Conservation (phyloP, 1,284 basidiomycete species). For the Caloboletus firmus region DNA sequence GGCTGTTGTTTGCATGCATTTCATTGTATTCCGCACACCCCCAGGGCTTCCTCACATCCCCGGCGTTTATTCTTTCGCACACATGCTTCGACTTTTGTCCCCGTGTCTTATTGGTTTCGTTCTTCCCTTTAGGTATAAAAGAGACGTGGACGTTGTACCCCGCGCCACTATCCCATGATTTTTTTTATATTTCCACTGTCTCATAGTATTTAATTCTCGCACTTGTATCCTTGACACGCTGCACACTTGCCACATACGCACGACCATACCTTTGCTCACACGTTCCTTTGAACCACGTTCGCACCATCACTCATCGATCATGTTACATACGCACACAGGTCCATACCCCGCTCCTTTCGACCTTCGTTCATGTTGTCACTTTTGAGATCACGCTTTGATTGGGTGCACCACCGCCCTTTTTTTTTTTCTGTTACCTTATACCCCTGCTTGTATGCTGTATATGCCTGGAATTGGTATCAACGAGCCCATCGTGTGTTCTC, state of each 20-base stretch:
- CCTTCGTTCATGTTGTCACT: slow-evolving; percentile 3
- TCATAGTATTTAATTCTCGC: slow-evolving; percentile 33
- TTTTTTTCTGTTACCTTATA: neutral
- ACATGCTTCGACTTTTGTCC: slow-evolving; percentile 5
- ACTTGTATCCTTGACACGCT: slow-evolving; percentile 26
- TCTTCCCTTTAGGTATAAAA: slow-evolving; percentile 4
- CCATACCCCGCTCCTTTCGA: neutral
- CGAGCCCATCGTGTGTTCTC: neutral
- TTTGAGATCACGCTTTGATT: neutral
- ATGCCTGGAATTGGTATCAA: neutral
- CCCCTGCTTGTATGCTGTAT: slow-evolving; percentile 6
- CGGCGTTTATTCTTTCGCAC: slow-evolving; percentile 4
- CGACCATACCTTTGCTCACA: slow-evolving; percentile 1
- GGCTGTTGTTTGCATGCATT: slow-evolving; percentile 22
- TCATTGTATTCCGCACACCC: slow-evolving; percentile 19
- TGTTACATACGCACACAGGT: slow-evolving; percentile 6
- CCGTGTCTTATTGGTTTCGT: slow-evolving; percentile 4
- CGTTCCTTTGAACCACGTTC: slow-evolving; percentile 12
- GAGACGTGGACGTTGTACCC: slow-evolving; percentile 19
- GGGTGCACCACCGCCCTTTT: neutral
- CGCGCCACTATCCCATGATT: slow-evolving; percentile 1
- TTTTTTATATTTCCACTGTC: slow-evolving; percentile 9
- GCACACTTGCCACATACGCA: slow-evolving; percentile 2
- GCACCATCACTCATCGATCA: slow-evolving; percentile 5
- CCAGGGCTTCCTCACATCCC: neutral